phyloP scores from a whole-genome alignment of 495 filamentous ascomycete genomes.

The Penicillium flavigenum region DNA sequence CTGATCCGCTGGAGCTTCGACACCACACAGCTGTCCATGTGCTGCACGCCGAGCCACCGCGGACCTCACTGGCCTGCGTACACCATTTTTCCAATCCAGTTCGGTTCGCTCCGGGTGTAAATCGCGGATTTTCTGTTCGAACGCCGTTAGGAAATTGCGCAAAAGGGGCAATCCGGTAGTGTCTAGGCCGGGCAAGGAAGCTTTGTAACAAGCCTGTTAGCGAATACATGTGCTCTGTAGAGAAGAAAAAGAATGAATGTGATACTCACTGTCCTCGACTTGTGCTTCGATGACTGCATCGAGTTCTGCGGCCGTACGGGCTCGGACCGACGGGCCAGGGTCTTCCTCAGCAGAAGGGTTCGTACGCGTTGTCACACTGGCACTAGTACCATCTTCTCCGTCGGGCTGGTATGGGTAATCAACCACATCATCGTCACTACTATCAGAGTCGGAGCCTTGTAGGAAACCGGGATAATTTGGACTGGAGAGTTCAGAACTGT shows the following conservation, averaged over 20 bases:
- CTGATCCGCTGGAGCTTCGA: background rate
- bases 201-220: background rate
- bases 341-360: background rate
- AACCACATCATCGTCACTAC: background rate
- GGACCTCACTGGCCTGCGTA: background rate
- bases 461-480: background rate
- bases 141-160: background rate
- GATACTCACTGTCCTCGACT: background rate
- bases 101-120: background rate
- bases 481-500: no score
- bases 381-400: background rate
- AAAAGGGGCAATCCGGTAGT: background rate
- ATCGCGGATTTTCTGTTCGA: background rate
- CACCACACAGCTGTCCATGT: background rate
- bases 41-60: background rate
- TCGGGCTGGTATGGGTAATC: background rate
- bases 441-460: background rate
- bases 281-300: background rate
- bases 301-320: background rate
- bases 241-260: no score
- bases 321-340: background rate
- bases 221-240: background rate
- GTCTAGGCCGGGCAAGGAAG: background rate
- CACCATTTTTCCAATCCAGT: background rate
- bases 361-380: background rate